Base-by-base conservation (phyloP, 441 rosid genomes). In the Flueggea neowawraea region DNA sequence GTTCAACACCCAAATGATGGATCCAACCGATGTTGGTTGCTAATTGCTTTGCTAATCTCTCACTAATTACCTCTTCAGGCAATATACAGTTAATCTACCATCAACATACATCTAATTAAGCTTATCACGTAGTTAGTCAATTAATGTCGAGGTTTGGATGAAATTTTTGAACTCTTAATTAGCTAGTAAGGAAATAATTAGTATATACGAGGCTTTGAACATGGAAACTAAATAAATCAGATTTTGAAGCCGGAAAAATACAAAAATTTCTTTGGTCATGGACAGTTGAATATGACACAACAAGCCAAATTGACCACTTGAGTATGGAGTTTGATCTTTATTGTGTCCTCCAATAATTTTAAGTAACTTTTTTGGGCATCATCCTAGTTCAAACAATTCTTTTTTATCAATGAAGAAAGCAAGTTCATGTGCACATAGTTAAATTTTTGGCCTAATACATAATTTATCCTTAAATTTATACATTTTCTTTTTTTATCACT, bases 321-420 rank as follows among this genome's bases (percentile, higher is more conserved):
- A n/a, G 43, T 52, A 45, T 43, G 44, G 71, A 63, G 57, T 69
- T 60, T 72, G 67, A 61, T 52, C 69, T 63, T 63, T 28, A 69
- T 49, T 31, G 62, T 65, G 65, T 61, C 68, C 61, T 57, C 58
- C 76, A 79, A 80, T 75, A 69, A 80, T 80, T 71, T 55, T 57
- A 75, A 73, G 78, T 8, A 39, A 68, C 78, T 75, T 71, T 81
- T 54, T n/a, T n/a, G n/a, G n/a, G n/a, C n/a, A n/a, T n/a, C n/a
- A n/a, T n/a, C n/a, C n/a, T n/a, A n/a, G n/a, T n/a, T n/a, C n/a
- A 15, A 44, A 16, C 57, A 43, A 6, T 43, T 6, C 12, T 6
- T 43, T 43, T 6, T 54, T 52, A 55, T 31, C 73, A 66, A 70
- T 11, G 69, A 52, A n/a, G 74, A 60, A 55, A 59, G 60, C 50